A percentile compares a stretch with the other conserved stretches of the same genome.
Evolutionary conservation across 768 basidiomycete species (phyloP).

Genomic region (Termitomyces sp.): DNA sequence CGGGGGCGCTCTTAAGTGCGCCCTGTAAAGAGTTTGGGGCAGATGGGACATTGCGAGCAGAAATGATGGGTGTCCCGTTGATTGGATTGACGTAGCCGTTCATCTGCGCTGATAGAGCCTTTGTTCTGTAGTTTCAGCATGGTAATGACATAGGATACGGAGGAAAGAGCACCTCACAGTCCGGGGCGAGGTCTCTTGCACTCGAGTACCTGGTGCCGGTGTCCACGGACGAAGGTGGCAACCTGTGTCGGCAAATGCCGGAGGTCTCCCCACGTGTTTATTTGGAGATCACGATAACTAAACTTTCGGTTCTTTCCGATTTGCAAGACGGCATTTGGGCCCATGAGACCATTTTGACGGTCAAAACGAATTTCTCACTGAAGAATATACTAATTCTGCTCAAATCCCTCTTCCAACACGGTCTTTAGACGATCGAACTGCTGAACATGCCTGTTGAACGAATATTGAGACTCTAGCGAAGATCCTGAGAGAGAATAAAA

Average conservation of each 20-base stretch:
- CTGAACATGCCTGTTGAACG: too few relatives aligned
- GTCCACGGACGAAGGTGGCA: constrained; percentile 18
- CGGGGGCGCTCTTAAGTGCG: constrained; percentile 11
- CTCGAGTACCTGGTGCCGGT: constrained; percentile 15
- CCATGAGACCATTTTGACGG: neutral
- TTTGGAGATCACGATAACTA: neutral
- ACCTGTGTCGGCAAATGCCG: constrained; percentile 12
- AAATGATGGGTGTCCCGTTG: constrained; percentile 3
- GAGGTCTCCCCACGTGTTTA: constrained; percentile 11
- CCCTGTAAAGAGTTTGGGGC: constrained; percentile 17
- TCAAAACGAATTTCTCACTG: neutral
- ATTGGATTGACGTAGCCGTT: constrained; percentile 10
- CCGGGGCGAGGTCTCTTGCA: constrained; percentile 17
- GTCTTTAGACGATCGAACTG: too few relatives aligned
- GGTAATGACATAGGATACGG: neutral
- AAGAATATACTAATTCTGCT: neutral
- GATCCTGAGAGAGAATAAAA: too few relatives aligned
- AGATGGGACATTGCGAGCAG: constrained; percentile 8
- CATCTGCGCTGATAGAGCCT: constrained; percentile 2
- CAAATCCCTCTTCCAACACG: neutral
- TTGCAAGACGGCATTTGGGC: neutral
- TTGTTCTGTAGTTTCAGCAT: neutral
- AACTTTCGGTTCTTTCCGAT: neutral
- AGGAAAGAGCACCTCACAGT: constrained; percentile 6
- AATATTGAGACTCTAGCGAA: neutral